These are phyloP conservation scores for Hypoxylon sp. DNA, from an alignment of 2,329 filamentous ascomycete genomes.

Conservation along the genomic window DNA sequence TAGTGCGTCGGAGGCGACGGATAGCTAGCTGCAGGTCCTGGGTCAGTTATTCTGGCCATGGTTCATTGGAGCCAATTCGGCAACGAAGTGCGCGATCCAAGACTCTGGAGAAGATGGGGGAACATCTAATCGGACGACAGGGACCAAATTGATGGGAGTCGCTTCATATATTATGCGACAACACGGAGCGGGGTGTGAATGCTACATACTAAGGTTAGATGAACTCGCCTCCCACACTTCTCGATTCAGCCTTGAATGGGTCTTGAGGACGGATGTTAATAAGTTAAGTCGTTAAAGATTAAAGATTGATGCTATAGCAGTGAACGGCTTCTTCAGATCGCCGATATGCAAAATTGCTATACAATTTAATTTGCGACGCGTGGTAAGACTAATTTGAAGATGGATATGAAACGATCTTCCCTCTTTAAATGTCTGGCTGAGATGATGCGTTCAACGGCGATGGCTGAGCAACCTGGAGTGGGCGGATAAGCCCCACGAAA, in stretches of 20 bases:
- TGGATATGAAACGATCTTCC: constrained; percentile 26
- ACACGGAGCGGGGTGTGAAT: constrained; percentile 41
- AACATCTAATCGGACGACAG: constrained; percentile 33
- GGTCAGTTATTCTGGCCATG: constrained; percentile 57
- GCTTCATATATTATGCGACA: constrained; percentile 43
- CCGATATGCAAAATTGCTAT: constrained; percentile 29
- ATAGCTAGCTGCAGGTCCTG: constrained; percentile 55
- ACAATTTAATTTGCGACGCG: constrained; percentile 32
- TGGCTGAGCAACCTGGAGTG: constrained; percentile 29
- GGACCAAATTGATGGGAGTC: constrained; percentile 39
- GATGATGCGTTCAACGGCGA: constrained; percentile 27
- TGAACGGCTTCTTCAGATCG: constrained; percentile 21
- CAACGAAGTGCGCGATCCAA: constrained; percentile 29
- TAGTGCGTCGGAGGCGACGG: constrained; percentile 57
- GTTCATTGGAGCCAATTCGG: constrained; percentile 37
- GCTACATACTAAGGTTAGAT: constrained; percentile 41
- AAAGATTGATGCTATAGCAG: constrained; percentile 6
- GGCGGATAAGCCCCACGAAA: constrained; percentile 39
- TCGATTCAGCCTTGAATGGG: constrained; percentile 37
- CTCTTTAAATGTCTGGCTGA: constrained; percentile 23
- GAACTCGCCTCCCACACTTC: constrained; percentile 42
- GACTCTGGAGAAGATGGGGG: constrained; percentile 27
- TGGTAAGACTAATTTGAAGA: constrained; percentile 32
- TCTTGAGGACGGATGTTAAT: constrained; percentile 21
- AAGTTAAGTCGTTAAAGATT: constrained; percentile 16